These are phyloP conservation scores for Chlorella sorokiniana DNA, from an alignment of 139 green algal species.

Conservation along the genomic window DNA sequence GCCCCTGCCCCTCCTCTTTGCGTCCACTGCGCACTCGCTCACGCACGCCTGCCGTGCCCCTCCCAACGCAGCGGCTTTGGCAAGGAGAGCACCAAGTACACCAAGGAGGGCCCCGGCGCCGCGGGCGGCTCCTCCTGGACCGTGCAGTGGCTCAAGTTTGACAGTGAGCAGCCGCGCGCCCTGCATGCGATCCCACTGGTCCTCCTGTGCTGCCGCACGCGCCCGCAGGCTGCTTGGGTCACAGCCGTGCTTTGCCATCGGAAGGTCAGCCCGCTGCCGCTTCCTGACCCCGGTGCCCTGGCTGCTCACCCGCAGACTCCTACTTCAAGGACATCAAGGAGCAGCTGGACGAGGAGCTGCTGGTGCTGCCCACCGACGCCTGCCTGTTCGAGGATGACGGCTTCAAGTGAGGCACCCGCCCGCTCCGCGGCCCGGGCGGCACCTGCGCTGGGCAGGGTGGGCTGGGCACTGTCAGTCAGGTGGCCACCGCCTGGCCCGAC, in stretches of 20 bases:
- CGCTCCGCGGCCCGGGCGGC: background rate
- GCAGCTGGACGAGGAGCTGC: conserved; percentile 77
- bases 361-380: conserved; percentile 90
- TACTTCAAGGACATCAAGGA: conserved; percentile 66
- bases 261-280: too few species aligned
- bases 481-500: background rate
- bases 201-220: too few species aligned
- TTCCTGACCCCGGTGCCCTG: background rate
- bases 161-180: too few species aligned
- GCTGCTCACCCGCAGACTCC: conserved; percentile 35
- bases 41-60: background rate
- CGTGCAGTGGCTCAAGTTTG: conserved; percentile 88
- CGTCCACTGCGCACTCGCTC: background rate
- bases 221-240: too few species aligned
- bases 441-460: too few species aligned
- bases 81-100: conserved; percentile 84
- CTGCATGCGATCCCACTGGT: too few species aligned
- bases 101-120: conserved; percentile 75
- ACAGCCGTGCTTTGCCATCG: too few species aligned
- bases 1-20: background rate
- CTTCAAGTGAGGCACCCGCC: conserved; percentile 69
- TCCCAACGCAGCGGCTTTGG: conserved; percentile 58
- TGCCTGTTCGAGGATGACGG: conserved; percentile 83
- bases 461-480: background rate
- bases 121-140: conserved; percentile 87